phyloP scores from a whole-genome alignment of 78 protist species.

The Dictyostelium citrinum region DNA sequence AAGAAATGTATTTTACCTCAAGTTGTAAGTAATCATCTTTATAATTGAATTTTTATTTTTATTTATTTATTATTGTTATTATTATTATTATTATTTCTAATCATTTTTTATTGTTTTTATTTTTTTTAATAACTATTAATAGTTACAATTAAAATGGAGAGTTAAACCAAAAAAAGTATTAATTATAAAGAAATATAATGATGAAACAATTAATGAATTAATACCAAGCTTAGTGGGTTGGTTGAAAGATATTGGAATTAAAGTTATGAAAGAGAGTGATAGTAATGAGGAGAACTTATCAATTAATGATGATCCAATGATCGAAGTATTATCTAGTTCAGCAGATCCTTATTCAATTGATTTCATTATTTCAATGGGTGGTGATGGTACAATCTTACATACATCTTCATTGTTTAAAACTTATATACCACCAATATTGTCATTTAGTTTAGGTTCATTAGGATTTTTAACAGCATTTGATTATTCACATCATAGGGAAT shows the following conservation, averaged over 20 bases:
- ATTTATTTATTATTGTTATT: not conserved
- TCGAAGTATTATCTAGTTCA: not conserved
- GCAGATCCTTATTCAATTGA: conserved; percentile 81
- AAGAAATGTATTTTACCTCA: conserved; percentile 69
- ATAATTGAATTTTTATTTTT: not conserved
- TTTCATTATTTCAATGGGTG: conserved; percentile 92
- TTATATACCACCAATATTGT: conserved; percentile 86
- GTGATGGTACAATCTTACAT: conserved; percentile 95
- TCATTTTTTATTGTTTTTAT: not conserved
- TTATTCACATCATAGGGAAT: conserved; percentile 43
- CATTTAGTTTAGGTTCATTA: conserved; percentile 88
- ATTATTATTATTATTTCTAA: not conserved
- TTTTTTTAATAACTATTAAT: not conserved
- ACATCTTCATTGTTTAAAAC: conserved; percentile 80
- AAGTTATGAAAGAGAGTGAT: conserved; percentile 9
- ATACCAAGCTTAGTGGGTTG: not conserved
- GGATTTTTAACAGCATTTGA: conserved; percentile 92
- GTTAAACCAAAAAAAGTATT: conserved; percentile 54
- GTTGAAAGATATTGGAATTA: not conserved
- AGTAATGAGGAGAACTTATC: not conserved
- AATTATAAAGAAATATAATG: conserved; percentile 64
- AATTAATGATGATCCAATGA: not conserved
- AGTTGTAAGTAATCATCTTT: conserved; percentile 11
- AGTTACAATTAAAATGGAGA: conserved; percentile 77
- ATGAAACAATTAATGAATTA: conserved; percentile 14